Evolutionary conservation across 1,284 basidiomycete species (phyloP).

Genomic region (Rhodotorula sp.): DNA sequence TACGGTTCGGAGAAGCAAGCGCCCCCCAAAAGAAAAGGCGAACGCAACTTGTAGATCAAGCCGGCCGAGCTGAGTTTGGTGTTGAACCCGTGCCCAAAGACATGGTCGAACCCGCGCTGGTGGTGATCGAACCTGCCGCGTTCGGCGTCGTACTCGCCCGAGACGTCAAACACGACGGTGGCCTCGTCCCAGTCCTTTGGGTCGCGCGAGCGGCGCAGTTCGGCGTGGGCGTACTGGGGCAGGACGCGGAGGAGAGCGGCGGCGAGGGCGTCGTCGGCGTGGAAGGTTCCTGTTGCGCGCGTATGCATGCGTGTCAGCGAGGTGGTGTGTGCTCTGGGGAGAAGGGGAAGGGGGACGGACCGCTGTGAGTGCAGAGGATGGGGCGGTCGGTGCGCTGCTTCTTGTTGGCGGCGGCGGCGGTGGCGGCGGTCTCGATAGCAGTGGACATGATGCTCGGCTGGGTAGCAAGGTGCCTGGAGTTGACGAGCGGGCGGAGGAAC

Average conservation of each 20-base stretch:
- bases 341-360: not conserved
- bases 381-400: slow-evolving; percentile 18
- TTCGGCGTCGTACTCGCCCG: slow-evolving; percentile 81
- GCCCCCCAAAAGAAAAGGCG: no score
- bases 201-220: slow-evolving; percentile 77
- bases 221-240: slow-evolving; percentile 69
- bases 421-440: no score
- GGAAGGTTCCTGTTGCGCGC: slow-evolving; percentile 62
- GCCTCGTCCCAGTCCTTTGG: slow-evolving; percentile 74
- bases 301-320: slow-evolving; percentile 47
- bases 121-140: slow-evolving; percentile 51
- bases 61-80: slow-evolving; percentile 94
- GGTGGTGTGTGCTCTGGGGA: not conserved
- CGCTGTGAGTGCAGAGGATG: slow-evolving; percentile 19
- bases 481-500: not conserved
- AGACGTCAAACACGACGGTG: slow-evolving; percentile 97
- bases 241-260: slow-evolving; percentile 87
- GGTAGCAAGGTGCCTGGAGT: not conserved
- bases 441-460: slow-evolving; percentile 10
- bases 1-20: not conserved
- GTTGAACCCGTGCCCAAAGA: slow-evolving; percentile 73
- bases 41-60: slow-evolving; percentile 81
- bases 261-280: slow-evolving; percentile 93
- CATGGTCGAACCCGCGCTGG: slow-evolving; percentile 75
- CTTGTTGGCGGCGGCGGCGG: slow-evolving; percentile 13